Evolutionary conservation across 306 rosid species (phyloP).

Genomic region (Casuarina equisetifolia): DNA sequence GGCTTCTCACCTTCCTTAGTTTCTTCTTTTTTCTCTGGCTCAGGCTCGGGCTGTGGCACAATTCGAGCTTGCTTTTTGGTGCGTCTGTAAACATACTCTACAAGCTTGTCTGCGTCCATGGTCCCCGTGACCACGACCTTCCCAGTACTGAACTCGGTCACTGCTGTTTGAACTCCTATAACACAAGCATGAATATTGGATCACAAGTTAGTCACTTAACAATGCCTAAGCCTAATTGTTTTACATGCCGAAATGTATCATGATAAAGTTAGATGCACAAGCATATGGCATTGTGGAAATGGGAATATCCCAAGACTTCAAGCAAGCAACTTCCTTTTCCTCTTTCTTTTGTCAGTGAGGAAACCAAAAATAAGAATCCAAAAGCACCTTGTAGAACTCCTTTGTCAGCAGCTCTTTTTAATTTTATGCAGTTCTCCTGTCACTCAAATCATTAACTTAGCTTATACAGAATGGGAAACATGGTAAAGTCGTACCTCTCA

Average conservation of each 20-base stretch:
- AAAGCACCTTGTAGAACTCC: conserved; percentile 28
- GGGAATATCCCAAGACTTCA: neutral
- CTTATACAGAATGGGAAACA: conserved; percentile 10
- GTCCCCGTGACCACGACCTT: conserved; percentile 79
- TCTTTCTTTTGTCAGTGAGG: neutral
- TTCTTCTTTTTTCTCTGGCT: conserved; percentile 45
- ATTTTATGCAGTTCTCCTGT: conserved; percentile 20
- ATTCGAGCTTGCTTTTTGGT: conserved; percentile 86
- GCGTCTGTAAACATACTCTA: conserved; percentile 78
- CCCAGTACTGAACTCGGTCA: conserved; percentile 65
- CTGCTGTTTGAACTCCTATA: conserved; percentile 81
- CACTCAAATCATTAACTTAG: conserved; percentile 24
- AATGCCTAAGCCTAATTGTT: no score
- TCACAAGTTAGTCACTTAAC: no score
- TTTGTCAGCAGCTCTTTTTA: neutral
- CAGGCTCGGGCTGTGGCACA: conserved; percentile 64
- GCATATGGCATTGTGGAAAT: neutral
- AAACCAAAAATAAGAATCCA: conserved; percentile 19
- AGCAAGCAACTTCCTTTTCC: neutral
- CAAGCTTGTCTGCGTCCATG: conserved; percentile 82
- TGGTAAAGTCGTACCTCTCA: conserved; percentile 67
- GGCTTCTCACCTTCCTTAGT: conserved; percentile 43
- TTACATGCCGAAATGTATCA: neutral
- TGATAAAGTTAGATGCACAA: neutral
- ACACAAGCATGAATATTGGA: conserved; percentile 13